Conservation (phyloP, 2,329 filamentous ascomycete species). For the Daldinia eschscholtzii region DNA sequence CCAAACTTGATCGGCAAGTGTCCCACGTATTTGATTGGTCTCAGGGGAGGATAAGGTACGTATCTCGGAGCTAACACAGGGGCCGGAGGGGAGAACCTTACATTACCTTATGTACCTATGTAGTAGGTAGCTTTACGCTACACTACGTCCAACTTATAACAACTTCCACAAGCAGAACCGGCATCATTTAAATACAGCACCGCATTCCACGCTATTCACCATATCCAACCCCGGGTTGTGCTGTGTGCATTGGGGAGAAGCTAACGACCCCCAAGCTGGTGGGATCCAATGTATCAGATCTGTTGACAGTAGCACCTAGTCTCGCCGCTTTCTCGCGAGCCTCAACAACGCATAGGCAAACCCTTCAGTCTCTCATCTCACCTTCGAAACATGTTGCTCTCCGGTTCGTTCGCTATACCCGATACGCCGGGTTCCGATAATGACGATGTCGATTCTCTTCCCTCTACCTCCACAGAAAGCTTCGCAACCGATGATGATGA, state of each 20-base stretch:
- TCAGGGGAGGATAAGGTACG: constrained; percentile 1
- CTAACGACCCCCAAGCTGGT: constrained; percentile 9
- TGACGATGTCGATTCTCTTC: constrained; percentile 73
- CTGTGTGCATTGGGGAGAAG: constrained; percentile 20
- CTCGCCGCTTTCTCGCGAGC: constrained; percentile 37
- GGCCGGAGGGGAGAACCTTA: too few relatives aligned
- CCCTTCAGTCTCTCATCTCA: constrained; percentile 40
- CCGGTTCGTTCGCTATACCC: constrained; percentile 66
- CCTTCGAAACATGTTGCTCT: constrained; percentile 53
- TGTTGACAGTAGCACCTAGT: constrained; percentile 46
- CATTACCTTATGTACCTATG: too few relatives aligned
- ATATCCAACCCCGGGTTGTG: constrained; percentile 12
- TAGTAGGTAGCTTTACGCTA: background rate
- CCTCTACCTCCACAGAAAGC: constrained; percentile 68
- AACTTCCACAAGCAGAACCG: constrained; percentile 21
- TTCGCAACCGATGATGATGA: constrained; percentile 68
- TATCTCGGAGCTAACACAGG: constrained; percentile 21
- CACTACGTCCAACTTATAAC: constrained; percentile 23
- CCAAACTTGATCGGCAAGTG: constrained; percentile 9
- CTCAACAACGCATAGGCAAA: constrained; percentile 23
- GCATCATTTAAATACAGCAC: constrained; percentile 19
- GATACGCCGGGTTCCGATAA: constrained; percentile 63
- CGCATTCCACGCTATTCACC: constrained; percentile 10
- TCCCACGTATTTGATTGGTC: constrained; percentile 12
- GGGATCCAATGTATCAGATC: constrained; percentile 45